These are phyloP conservation scores for Hypoxylon sp. DNA, from an alignment of 2,329 filamentous ascomycete genomes.

Conservation along the genomic window DNA sequence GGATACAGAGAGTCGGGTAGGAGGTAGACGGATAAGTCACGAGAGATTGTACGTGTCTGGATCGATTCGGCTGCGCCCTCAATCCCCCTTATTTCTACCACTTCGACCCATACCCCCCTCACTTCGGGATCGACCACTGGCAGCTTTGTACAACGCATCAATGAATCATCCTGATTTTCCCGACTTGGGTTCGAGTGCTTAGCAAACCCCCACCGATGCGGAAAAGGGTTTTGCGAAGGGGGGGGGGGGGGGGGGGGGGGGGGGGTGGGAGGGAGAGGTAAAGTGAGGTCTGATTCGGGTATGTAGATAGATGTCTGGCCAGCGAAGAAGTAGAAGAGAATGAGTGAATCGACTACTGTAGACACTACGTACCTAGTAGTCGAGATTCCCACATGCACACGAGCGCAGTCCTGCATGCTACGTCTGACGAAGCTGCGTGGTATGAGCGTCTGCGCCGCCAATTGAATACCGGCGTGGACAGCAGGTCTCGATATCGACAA, in stretches of 20 bases:
- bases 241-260: constrained; percentile 10
- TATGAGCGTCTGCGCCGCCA: constrained; percentile 21
- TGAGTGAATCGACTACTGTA: background rate
- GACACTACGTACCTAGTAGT: background rate
- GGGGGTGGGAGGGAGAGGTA: constrained; percentile 3
- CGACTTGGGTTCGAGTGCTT: constrained; percentile 32
- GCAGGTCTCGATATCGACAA: constrained; percentile 15
- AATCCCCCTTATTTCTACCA: constrained; percentile 9
- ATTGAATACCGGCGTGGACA: constrained; percentile 22
- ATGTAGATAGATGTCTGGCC: no score
- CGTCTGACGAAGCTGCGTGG: constrained; percentile 21
- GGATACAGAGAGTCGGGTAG: background rate
- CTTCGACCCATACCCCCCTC: constrained; percentile 33
- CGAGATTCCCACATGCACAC: constrained; percentile 12
- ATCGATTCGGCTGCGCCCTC: constrained; percentile 6
- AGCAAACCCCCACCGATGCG: constrained; percentile 24
- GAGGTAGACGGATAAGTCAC: constrained; percentile 8
- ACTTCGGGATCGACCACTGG: constrained; percentile 34
- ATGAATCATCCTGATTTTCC: constrained; percentile 37
- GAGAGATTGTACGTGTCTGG: constrained; percentile 18
- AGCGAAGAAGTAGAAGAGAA: no score
- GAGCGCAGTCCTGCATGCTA: constrained; percentile 25
- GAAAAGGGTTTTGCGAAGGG: constrained; percentile 22
- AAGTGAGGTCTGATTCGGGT: constrained; percentile 10
- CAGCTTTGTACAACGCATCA: constrained; percentile 41